These are phyloP conservation scores for Cephaloascus albidus DNA, from an alignment of 805 yeast genomes.

Conservation along the genomic window DNA sequence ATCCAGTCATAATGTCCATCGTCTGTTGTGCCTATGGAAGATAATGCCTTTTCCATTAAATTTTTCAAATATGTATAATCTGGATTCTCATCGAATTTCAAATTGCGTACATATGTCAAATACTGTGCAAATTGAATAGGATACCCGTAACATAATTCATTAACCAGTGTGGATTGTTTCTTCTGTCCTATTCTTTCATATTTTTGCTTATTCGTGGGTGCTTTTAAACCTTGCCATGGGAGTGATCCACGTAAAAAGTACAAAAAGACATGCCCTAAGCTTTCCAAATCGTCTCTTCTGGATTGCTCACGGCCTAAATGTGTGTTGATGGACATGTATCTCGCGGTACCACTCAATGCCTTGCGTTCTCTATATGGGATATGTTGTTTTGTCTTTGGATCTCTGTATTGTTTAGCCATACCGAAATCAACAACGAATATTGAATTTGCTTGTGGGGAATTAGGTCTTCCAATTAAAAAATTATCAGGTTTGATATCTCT, in stretches of 20 bases:
- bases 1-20: slow-evolving; percentile 78
- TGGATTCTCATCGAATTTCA: slow-evolving; percentile 75
- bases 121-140: slow-evolving; percentile 73
- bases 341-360: slow-evolving; percentile 75
- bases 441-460: slow-evolving; percentile 71
- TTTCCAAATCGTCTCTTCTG: slow-evolving; percentile 76
- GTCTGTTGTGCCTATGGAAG: slow-evolving; percentile 46
- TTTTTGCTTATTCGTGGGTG: slow-evolving; percentile 76
- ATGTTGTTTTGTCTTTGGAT: slow-evolving; percentile 71
- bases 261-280: slow-evolving; percentile 74
- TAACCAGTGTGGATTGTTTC: slow-evolving; percentile 60
- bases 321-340: slow-evolving; percentile 85
- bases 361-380: slow-evolving; percentile 77
- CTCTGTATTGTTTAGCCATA: slow-evolving; percentile 80
- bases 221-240: slow-evolving; percentile 89
- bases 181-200: slow-evolving; percentile 81
- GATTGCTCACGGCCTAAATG: slow-evolving; percentile 80
- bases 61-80: slow-evolving; percentile 60
- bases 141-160: slow-evolving; percentile 51
- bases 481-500: slow-evolving; percentile 98
- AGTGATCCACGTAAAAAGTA: slow-evolving; percentile 70
- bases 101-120: slow-evolving; percentile 54
- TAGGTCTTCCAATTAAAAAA: slow-evolving; percentile 86
- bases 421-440: slow-evolving; percentile 62
- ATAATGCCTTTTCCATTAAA: slow-evolving; percentile 50